Percentiles rank a stretch among this genome's conserved stretches.
These are phyloP conservation scores for Firmiana major DNA, from an alignment of 345 rosid species.

Conservation along the genomic window DNA sequence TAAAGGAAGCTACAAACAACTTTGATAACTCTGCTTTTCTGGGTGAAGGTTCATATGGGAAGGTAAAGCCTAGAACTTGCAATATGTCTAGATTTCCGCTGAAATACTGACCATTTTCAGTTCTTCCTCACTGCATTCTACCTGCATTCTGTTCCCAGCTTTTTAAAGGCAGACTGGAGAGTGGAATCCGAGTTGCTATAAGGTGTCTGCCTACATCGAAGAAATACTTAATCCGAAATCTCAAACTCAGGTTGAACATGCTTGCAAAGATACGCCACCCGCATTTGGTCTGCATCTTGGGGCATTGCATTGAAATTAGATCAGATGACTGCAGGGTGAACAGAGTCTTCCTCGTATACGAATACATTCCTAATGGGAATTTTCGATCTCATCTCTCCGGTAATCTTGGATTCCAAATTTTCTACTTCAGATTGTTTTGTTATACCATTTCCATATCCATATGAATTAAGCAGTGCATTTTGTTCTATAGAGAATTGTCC, in stretches of 20 bases:
- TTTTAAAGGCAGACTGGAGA: conserved; percentile 75
- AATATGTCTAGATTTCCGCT: not conserved
- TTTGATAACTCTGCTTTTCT: conserved; percentile 61
- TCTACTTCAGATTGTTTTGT: not conserved
- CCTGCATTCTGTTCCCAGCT: conserved; percentile 42
- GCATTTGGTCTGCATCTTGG: conserved; percentile 77
- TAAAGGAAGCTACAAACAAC: conserved; percentile 76
- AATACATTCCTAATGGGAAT: conserved; percentile 62
- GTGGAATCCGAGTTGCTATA: conserved; percentile 66
- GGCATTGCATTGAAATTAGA: conserved; percentile 62
- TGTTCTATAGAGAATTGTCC: conserved; percentile 46
- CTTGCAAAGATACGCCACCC: conserved; percentile 89
- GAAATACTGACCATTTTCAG: not conserved
- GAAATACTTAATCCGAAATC: conserved; percentile 66
- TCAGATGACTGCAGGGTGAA: conserved; percentile 42
- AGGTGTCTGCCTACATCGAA: conserved; percentile 53
- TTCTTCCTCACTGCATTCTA: not conserved
- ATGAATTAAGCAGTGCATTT: not conserved
- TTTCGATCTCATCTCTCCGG: conserved; percentile 77
- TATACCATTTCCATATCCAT: not conserved
- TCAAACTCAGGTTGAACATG: conserved; percentile 64
- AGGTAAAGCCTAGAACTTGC: conserved; percentile 42
- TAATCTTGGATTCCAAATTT: conserved; percentile 16
- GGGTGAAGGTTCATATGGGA: conserved; percentile 78
- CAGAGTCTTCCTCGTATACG: conserved; percentile 71